These are phyloP conservation scores for Hymenoscyphus occultus DNA, from an alignment of 2,329 filamentous ascomycete species.

Conservation along the genomic window DNA sequence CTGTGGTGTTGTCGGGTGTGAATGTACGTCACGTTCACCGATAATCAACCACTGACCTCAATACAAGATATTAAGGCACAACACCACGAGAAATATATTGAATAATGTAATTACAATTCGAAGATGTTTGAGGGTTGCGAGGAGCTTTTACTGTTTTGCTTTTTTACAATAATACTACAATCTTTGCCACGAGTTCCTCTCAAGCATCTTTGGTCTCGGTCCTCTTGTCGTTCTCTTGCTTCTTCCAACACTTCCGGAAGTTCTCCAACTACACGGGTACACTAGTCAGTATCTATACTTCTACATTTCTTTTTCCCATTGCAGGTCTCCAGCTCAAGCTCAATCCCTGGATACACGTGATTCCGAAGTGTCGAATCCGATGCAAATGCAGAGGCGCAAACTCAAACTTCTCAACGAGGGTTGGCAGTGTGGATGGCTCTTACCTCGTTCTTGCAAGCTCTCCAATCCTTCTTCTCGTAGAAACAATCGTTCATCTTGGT, in stretches of 20 bases:
- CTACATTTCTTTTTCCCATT: constrained; percentile 4
- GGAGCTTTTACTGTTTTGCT: neutral
- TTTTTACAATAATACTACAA: neutral
- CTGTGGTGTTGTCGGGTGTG: no score
- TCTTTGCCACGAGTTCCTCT: constrained; percentile 8
- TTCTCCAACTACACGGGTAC: constrained; percentile 68
- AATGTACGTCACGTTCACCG: neutral
- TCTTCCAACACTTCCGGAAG: constrained; percentile 90
- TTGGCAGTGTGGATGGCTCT: constrained; percentile 36
- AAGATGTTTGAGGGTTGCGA: neutral
- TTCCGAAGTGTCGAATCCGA: constrained; percentile 7
- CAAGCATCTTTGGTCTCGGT: constrained; percentile 71
- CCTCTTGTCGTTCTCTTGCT: constrained; percentile 79
- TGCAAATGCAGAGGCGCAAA: neutral
- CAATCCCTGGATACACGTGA: constrained; percentile 24
- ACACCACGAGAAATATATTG: neutral
- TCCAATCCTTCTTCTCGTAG: constrained; percentile 94
- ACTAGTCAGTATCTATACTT: constrained; percentile 17
- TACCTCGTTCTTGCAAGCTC: constrained; percentile 83
- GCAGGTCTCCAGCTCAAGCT: no score
- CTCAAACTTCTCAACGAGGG: neutral
- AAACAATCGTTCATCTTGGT: constrained; percentile 91
- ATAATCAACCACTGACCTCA: neutral
- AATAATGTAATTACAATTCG: neutral
- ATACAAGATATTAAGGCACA: neutral